Evolutionary conservation across 306 rosid species (phyloP).

Genomic region (Ochetophila trinervis): DNA sequence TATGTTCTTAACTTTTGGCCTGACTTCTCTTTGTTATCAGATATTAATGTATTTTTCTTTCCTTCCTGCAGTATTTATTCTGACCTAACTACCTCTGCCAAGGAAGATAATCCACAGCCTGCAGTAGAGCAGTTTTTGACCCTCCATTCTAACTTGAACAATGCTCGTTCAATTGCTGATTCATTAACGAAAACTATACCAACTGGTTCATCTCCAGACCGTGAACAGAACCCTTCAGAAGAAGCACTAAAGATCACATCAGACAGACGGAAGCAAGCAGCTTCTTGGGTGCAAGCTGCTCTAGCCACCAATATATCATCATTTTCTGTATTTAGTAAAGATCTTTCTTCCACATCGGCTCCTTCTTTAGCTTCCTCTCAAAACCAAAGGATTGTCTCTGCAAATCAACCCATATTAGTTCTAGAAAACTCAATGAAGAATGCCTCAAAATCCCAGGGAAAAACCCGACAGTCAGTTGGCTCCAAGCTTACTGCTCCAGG

Average conservation of each 20-base stretch:
- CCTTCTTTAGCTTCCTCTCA: conserved; percentile 47
- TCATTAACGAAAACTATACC: conserved; percentile 54
- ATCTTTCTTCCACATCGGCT: conserved; percentile 38
- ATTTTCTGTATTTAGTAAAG: conserved; percentile 59
- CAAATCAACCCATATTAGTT: conserved; percentile 55
- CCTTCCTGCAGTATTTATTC: conserved; percentile 59
- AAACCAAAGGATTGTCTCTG: conserved; percentile 48
- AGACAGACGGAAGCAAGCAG: conserved; percentile 58
- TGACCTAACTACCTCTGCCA: conserved; percentile 62
- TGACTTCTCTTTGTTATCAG: conserved; percentile 7
- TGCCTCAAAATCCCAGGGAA: conserved; percentile 48
- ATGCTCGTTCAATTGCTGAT: conserved; percentile 48
- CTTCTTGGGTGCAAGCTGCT: conserved; percentile 91
- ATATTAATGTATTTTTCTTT: conserved; percentile 16
- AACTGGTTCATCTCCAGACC: conserved; percentile 49
- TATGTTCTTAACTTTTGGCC: background rate
- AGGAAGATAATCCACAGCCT: conserved; percentile 76
- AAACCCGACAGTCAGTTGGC: conserved; percentile 38
- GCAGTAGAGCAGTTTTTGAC: conserved; percentile 76
- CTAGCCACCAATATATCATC: conserved; percentile 69
- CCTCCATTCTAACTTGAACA: conserved; percentile 62
- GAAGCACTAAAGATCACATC: conserved; percentile 57
- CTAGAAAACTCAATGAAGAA: conserved; percentile 64
- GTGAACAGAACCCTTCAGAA: conserved; percentile 53
- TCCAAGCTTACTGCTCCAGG: conserved; percentile 48